Percentiles rank a stretch among this genome's conserved stretches.
Conservation (phyloP, 306 rosid species). For the Canavalia ensiformis region DNA sequence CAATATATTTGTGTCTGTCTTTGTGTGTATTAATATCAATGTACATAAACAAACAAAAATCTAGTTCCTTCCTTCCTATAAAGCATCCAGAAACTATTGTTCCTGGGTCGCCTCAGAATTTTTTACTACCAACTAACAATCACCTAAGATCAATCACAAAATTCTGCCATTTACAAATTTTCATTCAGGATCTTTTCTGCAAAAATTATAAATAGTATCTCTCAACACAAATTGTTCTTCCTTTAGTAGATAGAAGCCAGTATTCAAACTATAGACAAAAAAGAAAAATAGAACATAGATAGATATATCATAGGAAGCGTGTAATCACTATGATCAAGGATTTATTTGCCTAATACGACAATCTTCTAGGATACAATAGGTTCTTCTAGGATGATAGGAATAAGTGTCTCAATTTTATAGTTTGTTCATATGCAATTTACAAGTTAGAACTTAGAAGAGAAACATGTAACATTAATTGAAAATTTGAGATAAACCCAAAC, state of each 20-base stretch:
- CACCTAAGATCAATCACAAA: constrained; percentile 8
- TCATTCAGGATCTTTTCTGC: constrained; percentile 24
- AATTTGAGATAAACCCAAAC: constrained; percentile 24
- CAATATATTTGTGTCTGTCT: neutral
- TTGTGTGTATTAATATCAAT: neutral
- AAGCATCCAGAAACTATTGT: constrained; percentile 44
- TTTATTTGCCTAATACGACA: too few relatives aligned
- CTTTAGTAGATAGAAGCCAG: neutral
- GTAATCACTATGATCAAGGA: too few relatives aligned
- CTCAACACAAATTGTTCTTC: constrained; percentile 17
- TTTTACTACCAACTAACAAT: constrained; percentile 2
- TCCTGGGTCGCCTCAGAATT: neutral
- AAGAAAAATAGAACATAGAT: too few relatives aligned
- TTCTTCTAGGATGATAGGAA: too few relatives aligned
- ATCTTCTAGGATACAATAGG: too few relatives aligned
- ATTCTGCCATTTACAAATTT: neutral
- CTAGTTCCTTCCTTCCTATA: neutral
- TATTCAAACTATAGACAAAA: neutral
- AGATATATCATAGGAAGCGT: too few relatives aligned
- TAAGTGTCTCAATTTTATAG: neutral
- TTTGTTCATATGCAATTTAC: neutral
- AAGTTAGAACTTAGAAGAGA: neutral
- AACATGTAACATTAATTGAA: neutral
- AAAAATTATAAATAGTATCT: neutral
- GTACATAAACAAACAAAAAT: constrained; percentile 1